phyloP scores from a whole-genome alignment of 306 rosid genomes.

The Medicago arabica region DNA sequence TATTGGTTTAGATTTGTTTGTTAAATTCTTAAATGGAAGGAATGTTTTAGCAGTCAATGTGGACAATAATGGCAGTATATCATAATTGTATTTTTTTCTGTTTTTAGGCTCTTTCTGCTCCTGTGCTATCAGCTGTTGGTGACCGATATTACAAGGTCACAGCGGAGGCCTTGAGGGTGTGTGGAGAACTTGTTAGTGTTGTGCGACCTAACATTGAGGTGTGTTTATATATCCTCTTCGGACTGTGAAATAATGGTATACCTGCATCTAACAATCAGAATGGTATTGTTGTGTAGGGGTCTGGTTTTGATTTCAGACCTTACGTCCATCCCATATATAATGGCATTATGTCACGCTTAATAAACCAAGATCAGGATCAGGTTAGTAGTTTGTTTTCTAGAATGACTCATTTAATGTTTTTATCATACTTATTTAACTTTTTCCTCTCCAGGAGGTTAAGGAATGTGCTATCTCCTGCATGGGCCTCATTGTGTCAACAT shows the following conservation, averaged over 20 bases:
- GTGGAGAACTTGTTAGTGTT: conserved; percentile 94
- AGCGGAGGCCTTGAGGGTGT: conserved; percentile 97
- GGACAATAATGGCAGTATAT: background rate
- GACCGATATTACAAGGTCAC: conserved; percentile 99
- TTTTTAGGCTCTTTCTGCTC: conserved; percentile 90
- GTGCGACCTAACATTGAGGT: conserved; percentile 93
- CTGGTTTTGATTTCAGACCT: conserved; percentile 82
- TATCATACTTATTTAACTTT: conserved; percentile 44
- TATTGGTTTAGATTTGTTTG: conserved; percentile 13
- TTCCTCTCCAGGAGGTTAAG: conserved; percentile 84
- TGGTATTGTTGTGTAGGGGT: conserved; percentile 58
- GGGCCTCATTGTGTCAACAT: conserved; percentile 97
- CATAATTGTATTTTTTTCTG: conserved; percentile 25
- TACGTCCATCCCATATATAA: conserved; percentile 86
- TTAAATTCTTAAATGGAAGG: conserved; percentile 28
- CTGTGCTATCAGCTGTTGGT: conserved; percentile 94
- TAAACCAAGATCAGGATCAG: conserved; percentile 99
- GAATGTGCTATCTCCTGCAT: conserved; percentile 99
- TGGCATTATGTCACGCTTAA: conserved; percentile 96
- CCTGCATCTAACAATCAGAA: conserved; percentile 39
- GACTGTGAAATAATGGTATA: conserved; percentile 23
- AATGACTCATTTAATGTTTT: background rate
- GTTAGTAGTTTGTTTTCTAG: conserved; percentile 54
- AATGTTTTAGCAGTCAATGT: conserved; percentile 7
- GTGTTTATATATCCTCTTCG: conserved; percentile 39